Evolutionary conservation across 139 green algal species (phyloP).

Genomic region (Microglena sp.): DNA sequence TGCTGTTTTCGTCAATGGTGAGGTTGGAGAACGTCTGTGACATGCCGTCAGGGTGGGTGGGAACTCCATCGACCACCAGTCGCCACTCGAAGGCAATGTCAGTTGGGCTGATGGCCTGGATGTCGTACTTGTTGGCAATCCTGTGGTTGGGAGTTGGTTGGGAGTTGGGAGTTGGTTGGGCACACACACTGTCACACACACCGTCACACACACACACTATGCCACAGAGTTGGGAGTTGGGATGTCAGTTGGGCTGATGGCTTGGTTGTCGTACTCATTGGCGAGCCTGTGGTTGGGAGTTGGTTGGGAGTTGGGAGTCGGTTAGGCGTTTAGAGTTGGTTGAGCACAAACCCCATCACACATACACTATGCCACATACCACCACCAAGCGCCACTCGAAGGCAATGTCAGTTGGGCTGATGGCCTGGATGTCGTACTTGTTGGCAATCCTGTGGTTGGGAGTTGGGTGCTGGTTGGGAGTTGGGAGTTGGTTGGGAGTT

Average conservation of each 20-base stretch:
- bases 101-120: conserved; percentile 21
- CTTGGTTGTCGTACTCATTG: conserved; percentile 47
- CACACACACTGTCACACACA: too few relatives aligned
- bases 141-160: not conserved
- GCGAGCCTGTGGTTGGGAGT: not conserved
- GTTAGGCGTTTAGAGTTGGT: not conserved
- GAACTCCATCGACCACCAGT: conserved; percentile 41
- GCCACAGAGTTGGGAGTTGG: not conserved
- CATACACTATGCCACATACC: too few relatives aligned
- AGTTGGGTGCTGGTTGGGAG: not conserved
- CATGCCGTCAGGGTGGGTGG: not conserved
- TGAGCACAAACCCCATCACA: too few relatives aligned
- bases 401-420: conserved; percentile 13
- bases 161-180: not conserved
- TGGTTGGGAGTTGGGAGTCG: not conserved
- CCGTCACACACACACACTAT: too few relatives aligned
- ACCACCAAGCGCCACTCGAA: conserved; percentile 46
- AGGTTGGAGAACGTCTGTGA: too few relatives aligned
- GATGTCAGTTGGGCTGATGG: not conserved
- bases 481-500: not conserved
- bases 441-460: not conserved
- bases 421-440: not conserved
- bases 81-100: conserved; percentile 47
- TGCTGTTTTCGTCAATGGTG: too few relatives aligned
- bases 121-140: conserved; percentile 53